Base-by-base conservation (phyloP, 192 early-diverging fungal genomes). In the Coemansia sp. region DNA sequence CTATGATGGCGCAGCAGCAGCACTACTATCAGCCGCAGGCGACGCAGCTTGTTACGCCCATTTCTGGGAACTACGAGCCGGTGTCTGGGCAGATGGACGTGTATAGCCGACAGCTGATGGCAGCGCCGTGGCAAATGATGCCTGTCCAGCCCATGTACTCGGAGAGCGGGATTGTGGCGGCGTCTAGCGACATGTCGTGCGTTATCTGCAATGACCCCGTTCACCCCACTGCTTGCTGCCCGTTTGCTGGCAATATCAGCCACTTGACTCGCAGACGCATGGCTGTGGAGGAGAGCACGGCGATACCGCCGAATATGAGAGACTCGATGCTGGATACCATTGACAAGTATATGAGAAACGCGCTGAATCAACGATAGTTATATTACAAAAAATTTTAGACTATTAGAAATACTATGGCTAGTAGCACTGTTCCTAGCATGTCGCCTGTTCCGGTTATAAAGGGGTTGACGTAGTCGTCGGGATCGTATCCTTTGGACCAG, bases 401-500 rank as follows among this genome's bases (percentile, higher is more conserved):
- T 7, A 70, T 10, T 3, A 73, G 4, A 59, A 82, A 82, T 2
- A 73, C 74, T 14, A 76, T 41, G 0, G 88, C 89, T 5, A 92
- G 66, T 10, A 92, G 66, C 4, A 68, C 76, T 9, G 89, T 90
- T 36, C 89, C 87, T 8, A 92, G 76, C 31, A 90, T 89, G 61
- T 90, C 90, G 48, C 89, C 84, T 21, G 86, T 79, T 0, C 89
- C 87, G 9, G 89, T 90, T 57, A 88, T 88, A 23, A 86, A 60
- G 9, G 53, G 65, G 55, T 67, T 59, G 57, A 73, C 66, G 37
- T 88, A 92, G 72, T 92, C 90, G 57, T 92, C 91, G 12, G 91
- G 91, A 59, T 92, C 90, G 50, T 92, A 90, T 13, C 85, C 80
- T n/a, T 79, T 69, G n/a, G 73, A 62, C 91, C 91, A 92, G 47